A percentile compares a stretch with the other conserved stretches of the same genome.
Evolutionary conservation across 441 rosid genomes (phyloP).

Genomic region (Mallotus repandus): DNA sequence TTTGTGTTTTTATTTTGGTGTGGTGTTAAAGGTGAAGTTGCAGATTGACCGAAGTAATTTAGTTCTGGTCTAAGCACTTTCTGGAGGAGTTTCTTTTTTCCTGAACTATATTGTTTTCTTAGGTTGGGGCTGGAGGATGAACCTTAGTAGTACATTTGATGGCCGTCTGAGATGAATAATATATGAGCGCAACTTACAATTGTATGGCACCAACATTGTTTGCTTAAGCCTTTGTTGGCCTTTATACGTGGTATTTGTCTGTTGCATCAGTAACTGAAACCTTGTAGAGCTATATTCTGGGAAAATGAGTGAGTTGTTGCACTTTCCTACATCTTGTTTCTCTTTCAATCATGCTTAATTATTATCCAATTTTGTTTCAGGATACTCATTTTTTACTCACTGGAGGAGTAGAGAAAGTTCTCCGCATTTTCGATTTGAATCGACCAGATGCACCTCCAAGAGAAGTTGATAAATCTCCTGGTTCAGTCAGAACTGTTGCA

Average conservation of each 20-base stretch:
- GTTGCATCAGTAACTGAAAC: background rate
- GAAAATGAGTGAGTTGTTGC: background rate
- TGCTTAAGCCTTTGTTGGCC: background rate
- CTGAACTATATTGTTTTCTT: background rate
- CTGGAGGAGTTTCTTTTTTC: background rate
- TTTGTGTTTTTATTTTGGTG: background rate
- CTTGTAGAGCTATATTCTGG: background rate
- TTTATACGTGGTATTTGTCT: background rate
- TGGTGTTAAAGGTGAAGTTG: background rate
- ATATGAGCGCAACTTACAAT: background rate
- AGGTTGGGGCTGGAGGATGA: background rate
- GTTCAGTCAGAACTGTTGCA: slow-evolving; percentile 82
- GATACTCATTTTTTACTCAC: slow-evolving; percentile 82
- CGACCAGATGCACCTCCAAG: slow-evolving; percentile 78
- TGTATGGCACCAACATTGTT: background rate
- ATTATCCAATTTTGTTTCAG: slow-evolving; percentile 32
- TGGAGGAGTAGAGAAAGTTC: slow-evolving; percentile 89
- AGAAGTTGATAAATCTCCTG: slow-evolving; percentile 74
- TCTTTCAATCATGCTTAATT: background rate
- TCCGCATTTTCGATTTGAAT: slow-evolving; percentile 81
- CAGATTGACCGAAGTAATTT: background rate
- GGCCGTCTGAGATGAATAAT: background rate
- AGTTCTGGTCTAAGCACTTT: background rate
- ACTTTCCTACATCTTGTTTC: background rate
- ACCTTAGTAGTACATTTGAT: background rate